A percentile compares a stretch with the other conserved stretches of the same genome.
phyloP scores from a whole-genome alignment of 805 yeast species.

The Jamesozyma hellenica region DNA sequence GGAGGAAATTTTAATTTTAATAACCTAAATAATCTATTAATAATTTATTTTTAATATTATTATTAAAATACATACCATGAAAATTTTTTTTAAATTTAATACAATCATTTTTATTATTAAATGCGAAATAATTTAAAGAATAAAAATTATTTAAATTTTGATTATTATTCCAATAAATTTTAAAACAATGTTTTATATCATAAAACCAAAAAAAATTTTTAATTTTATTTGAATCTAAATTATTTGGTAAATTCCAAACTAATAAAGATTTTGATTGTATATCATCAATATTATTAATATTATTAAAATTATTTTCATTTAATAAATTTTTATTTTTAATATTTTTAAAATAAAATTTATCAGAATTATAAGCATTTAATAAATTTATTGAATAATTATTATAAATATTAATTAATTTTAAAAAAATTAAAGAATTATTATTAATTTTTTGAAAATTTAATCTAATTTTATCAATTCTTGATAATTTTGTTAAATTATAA shows the following conservation, averaged over 20 bases:
- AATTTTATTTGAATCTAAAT: slow-evolving; percentile 10
- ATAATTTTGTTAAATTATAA: slow-evolving; percentile 7
- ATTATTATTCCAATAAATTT: slow-evolving; percentile 18
- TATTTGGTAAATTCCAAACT: slow-evolving; percentile 25
- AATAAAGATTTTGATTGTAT: slow-evolving; percentile 18
- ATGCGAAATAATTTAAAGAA: slow-evolving; percentile 26
- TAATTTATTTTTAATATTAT: slow-evolving; percentile 9
- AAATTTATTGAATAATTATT: slow-evolving; percentile 9
- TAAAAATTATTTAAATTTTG: slow-evolving; percentile 11
- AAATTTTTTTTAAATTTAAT: slow-evolving; percentile 40
- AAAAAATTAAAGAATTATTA: neutral
- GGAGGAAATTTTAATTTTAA: slow-evolving; percentile 36
- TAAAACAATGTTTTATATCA: slow-evolving; percentile 23
- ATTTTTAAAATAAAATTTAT: slow-evolving; percentile 8
- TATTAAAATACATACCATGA: slow-evolving; percentile 35
- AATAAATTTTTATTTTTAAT: neutral
- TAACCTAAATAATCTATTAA: slow-evolving; percentile 14
- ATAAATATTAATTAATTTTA: neutral
- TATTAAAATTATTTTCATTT: neutral
- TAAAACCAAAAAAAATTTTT: slow-evolving; percentile 24
- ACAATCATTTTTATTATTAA: slow-evolving; percentile 39
- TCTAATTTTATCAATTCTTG: slow-evolving; percentile 15
- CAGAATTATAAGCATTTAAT: slow-evolving; percentile 17
- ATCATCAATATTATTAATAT: neutral
- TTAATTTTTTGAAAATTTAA: slow-evolving; percentile 10